A percentile compares a stretch with the other conserved stretches of the same genome.
phyloP scores from a whole-genome alignment of 192 early-diverging fungal species.

The Backusella sp. region DNA sequence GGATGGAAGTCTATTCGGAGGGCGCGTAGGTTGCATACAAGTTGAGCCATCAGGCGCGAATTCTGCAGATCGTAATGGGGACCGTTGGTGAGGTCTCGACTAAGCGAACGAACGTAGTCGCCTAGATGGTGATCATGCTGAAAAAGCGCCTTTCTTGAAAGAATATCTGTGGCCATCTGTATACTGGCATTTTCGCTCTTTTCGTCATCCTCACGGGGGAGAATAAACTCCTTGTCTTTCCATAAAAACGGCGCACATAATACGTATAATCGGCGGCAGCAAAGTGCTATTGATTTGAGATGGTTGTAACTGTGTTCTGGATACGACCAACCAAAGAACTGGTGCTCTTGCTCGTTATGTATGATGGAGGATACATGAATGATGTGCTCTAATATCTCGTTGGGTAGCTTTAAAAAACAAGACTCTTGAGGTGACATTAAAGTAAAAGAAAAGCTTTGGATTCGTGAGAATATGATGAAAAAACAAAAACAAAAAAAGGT shows the following conservation, averaged over 20 bases:
- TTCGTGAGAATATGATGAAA: conserved; percentile 10
- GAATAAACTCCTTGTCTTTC: conserved; percentile 40
- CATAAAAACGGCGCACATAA: conserved; percentile 32
- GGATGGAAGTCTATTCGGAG: conserved; percentile 36
- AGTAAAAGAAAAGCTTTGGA: not conserved
- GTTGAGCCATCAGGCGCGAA: conserved; percentile 29
- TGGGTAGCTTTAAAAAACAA: conserved; percentile 17
- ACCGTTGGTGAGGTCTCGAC: conserved; percentile 27
- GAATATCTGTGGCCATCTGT: conserved; percentile 30
- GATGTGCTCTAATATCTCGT: conserved; percentile 28
- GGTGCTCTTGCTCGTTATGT: not conserved
- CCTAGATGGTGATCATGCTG: conserved; percentile 21
- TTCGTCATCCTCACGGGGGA: conserved; percentile 26
- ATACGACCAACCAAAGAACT: conserved; percentile 37
- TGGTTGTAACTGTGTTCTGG: conserved; percentile 28
- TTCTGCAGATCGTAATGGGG: conserved; percentile 30
- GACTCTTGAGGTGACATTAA: conserved; percentile 3
- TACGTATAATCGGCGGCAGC: conserved; percentile 26
- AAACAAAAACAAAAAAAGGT: not conserved
- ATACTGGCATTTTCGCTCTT: conserved; percentile 6
- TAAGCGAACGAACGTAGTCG: conserved; percentile 28
- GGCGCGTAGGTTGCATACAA: conserved; percentile 30
- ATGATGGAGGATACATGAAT: conserved; percentile 11
- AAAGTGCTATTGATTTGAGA: conserved; percentile 24
- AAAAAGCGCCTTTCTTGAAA: conserved; percentile 18